phyloP scores from a whole-genome alignment of 1,139 yeast species.

The Debaryomyces coudertii region DNA sequence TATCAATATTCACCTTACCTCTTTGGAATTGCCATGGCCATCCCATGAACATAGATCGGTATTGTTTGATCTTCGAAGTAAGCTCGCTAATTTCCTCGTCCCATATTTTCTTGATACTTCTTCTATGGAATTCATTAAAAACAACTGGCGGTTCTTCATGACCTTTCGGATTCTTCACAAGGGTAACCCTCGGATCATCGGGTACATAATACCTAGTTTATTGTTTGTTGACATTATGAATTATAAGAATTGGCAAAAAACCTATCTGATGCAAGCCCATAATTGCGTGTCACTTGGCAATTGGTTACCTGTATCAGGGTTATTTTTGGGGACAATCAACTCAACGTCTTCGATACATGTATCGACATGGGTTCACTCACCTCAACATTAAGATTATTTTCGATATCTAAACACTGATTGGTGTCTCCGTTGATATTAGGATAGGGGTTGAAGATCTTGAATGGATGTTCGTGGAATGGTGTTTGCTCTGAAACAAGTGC shows the following conservation, averaged over 20 bases:
- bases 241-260: conserved; percentile 37
- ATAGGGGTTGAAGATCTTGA: conserved; percentile 14
- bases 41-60: conserved; percentile 30
- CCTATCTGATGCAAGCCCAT: conserved; percentile 19
- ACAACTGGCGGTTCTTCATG: conserved; percentile 41
- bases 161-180: conserved; percentile 33
- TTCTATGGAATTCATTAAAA: conserved; percentile 36
- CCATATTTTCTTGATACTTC: conserved; percentile 13
- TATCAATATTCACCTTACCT: conserved; percentile 36
- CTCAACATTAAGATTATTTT: conserved; percentile 15
- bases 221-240: conserved; percentile 24
- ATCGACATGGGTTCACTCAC: conserved; percentile 13
- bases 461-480: conserved; percentile 11
- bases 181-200: conserved; percentile 43
- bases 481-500: conserved; percentile 8
- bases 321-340: conserved; percentile 28
- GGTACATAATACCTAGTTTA: conserved; percentile 36
- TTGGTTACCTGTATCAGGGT: conserved; percentile 19
- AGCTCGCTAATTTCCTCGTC: conserved; percentile 13
- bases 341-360: conserved; percentile 19
- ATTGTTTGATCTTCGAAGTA: conserved; percentile 17
- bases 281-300: conserved; percentile 8
- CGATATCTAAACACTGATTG: conserved; percentile 19
- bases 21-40: conserved; percentile 37
- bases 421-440: conserved; percentile 21